These are phyloP conservation scores for Entamoeba moshkovskii DNA, from an alignment of 208 protist species.

Conservation along the genomic window DNA sequence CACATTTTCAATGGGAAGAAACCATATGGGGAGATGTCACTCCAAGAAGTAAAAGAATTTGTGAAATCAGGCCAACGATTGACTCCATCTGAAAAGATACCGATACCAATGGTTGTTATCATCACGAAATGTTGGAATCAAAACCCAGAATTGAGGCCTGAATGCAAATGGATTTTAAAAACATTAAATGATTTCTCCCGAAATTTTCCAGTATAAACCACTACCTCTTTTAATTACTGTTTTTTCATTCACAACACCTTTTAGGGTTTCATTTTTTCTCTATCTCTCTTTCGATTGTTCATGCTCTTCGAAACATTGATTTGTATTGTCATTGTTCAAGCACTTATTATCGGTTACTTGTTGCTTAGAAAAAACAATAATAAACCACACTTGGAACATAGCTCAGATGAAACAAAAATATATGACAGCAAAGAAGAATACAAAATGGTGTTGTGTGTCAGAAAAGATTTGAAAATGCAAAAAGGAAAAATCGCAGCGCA, in stretches of 20 bases:
- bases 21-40: background rate
- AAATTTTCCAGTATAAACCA: background rate
- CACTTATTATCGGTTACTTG: background rate
- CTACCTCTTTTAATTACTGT: too few relatives aligned
- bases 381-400: too few relatives aligned
- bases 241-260: too few relatives aligned
- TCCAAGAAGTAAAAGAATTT: background rate
- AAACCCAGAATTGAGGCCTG: background rate
- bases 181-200: background rate
- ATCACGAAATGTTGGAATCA: background rate
- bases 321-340: background rate
- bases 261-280: background rate
- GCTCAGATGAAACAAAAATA: background rate
- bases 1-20: background rate
- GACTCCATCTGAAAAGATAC: background rate
- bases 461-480: slow-evolving; percentile 75
- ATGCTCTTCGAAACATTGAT: background rate
- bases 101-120: background rate
- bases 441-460: slow-evolving; percentile 72
- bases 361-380: background rate
- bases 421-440: slow-evolving; percentile 14
- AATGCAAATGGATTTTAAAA: background rate
- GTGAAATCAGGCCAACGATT: background rate
- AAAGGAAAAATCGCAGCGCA: slow-evolving; percentile 79
- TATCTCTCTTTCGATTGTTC: background rate